Base-by-base conservation (phyloP, 2,329 filamentous ascomycete genomes). In the Nemania sp. region DNA sequence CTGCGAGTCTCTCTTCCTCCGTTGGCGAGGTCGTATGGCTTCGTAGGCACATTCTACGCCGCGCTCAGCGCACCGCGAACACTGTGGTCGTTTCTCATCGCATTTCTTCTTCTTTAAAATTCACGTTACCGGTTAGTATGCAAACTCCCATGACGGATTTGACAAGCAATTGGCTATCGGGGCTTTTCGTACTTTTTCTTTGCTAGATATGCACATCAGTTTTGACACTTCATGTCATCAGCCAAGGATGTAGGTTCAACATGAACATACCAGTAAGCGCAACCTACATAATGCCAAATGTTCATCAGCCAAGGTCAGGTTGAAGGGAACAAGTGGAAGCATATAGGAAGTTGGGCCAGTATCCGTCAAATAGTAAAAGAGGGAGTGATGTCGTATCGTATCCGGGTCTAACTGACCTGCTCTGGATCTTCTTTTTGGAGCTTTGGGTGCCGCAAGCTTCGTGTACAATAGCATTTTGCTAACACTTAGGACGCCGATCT, bases 341-440 rank as follows among this genome's bases (percentile, higher is more conserved):
- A n/a, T n/a, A n/a, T n/a, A n/a, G n/a, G n/a, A n/a, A n/a, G n/a
- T n/a, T n/a, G n/a, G n/a, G n/a, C n/a, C n/a, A n/a, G n/a, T n/a
- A n/a, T n/a, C n/a, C n/a, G n/a, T n/a, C n/a, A n/a, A n/a, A n/a
- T n/a, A n/a, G n/a, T n/a, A n/a, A n/a, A n/a, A n/a, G n/a, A n/a
- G n/a, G n/a, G n/a, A n/a, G n/a, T n/a, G n/a, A n/a, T n/a, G n/a
- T n/a, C n/a, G n/a, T n/a, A n/a, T n/a, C 4, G 28, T 20, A 28
- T 19, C 37, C 2, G 52, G 37, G 47, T 23, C 42, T 45, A 43
- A 77, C 78, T 72, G 70, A 83, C 80, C 80, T 66, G 79, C 77
- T 72, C 81, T 75, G n/a, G 82, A 84, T 50, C 82, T 76, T 64
- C 73, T 77, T 70, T 84, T 85, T 26, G 81, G 81, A 39, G 75